Evolutionary conservation across 2,329 filamentous ascomycete species (phyloP), one percentile per base, ranked within the genome.

Genomic region (Corynespora cassiicola): DNA sequence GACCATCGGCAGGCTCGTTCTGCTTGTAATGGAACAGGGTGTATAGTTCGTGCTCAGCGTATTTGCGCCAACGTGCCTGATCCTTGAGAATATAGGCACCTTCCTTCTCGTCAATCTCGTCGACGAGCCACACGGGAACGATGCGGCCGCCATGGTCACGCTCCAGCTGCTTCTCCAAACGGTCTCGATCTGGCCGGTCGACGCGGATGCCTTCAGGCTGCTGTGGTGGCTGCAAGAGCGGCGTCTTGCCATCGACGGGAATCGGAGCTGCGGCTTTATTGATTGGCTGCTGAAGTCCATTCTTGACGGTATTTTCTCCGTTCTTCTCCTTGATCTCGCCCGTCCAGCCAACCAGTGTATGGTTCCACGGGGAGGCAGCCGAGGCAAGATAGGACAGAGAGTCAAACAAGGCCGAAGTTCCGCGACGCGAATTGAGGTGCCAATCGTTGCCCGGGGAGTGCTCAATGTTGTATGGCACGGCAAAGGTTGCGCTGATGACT

Each of bases 21-120:
- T 94, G 89, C 72, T 95, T 95, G 77, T 97, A 97, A 71, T 97
- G 92, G 65, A 96, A 90, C 7, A 96, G 79, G 1, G 89, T 90
- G 72, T 95, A 96, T 18, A 97, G 77, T 57, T 96, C 88, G 62
- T 91, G 85, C 72, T 96, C 90, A 11, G 91, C 90, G 68, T 94
- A 97, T 25, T 87, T 81, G 49, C 90, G 82, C 92, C 94, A 97
- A 50, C 90, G 79, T 20, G 78, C 77, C 72, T 96, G 91, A 56
- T 96, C 88, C 55, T 86, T 88, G 50, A 97, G 75, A 23, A 81
- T 75, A 34, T 91, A 81, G 24, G 75, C 73, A 22, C 89, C 87
- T 22, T 87, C 79, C 0, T 82, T 77, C 6, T 81, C 78, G 50
- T 92, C 87, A 14, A 79, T 75, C 52, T 90, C 86, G 53, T 96